Conservation (phyloP, 306 rosid genomes). For the Arachis stenosperma region DNA sequence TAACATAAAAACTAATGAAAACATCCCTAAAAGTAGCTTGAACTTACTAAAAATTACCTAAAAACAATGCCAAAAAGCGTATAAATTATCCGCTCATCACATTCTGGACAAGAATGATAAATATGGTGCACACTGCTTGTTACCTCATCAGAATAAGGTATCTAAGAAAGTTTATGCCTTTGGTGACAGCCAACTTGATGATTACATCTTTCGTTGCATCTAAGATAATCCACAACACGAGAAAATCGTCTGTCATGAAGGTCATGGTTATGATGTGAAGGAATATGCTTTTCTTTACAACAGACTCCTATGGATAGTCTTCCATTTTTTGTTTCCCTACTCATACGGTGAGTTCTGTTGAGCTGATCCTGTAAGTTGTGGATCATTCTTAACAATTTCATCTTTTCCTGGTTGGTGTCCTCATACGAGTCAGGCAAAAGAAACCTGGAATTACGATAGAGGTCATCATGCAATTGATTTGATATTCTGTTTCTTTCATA, state of each 20-base stretch:
- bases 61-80: too few relatives aligned
- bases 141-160: slow-evolving; percentile 76
- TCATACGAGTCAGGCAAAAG: slow-evolving; percentile 44
- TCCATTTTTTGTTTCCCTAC: slow-evolving; percentile 47
- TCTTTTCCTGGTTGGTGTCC: slow-evolving; percentile 61
- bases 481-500: slow-evolving; percentile 50
- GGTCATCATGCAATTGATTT: slow-evolving; percentile 49
- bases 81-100: too few relatives aligned
- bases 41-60: too few relatives aligned
- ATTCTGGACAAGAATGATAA: slow-evolving; percentile 51
- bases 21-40: too few relatives aligned
- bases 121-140: slow-evolving; percentile 55
- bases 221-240: slow-evolving; percentile 49
- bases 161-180: slow-evolving; percentile 47
- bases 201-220: slow-evolving; percentile 48
- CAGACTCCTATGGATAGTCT: slow-evolving; percentile 44
- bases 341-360: slow-evolving; percentile 43
- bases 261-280: slow-evolving; percentile 45
- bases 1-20: too few relatives aligned
- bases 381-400: slow-evolving; percentile 63
- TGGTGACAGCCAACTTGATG: slow-evolving; percentile 45
- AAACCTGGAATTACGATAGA: slow-evolving; percentile 49
- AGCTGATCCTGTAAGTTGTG: slow-evolving; percentile 67
- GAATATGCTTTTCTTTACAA: slow-evolving; percentile 45
- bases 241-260: slow-evolving; percentile 47